phyloP scores from a whole-genome alignment of 352 stramenopile species.

The Phytophthora kernoviae region DNA sequence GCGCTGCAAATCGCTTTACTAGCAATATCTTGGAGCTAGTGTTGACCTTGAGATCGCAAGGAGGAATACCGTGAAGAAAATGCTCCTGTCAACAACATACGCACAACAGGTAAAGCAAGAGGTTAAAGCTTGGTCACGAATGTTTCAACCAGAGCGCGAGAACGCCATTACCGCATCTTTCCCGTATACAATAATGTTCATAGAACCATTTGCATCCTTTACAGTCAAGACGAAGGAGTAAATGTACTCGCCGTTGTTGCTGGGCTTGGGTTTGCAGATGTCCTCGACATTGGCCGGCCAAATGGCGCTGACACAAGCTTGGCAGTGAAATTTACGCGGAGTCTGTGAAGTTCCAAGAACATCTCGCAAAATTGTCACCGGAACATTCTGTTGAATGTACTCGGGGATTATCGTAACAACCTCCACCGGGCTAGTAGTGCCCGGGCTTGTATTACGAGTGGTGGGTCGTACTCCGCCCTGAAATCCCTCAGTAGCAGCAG shows the following conservation, averaged over 20 bases:
- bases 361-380: constrained; percentile 42
- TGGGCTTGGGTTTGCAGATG: constrained; percentile 50
- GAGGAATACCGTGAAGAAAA: constrained; percentile 73
- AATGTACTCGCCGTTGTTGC: constrained; percentile 34
- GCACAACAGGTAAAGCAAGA: constrained; percentile 1
- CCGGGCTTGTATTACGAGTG: background rate
- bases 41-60: constrained; percentile 60
- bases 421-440: constrained; percentile 2
- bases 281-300: constrained; percentile 58
- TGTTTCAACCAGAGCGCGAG: no score
- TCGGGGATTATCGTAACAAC: constrained; percentile 46
- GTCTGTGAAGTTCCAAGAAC: constrained; percentile 36
- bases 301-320: constrained; percentile 43
- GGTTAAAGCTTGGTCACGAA: background rate
- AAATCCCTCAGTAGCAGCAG: background rate
- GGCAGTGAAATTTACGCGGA: constrained; percentile 73
- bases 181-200: constrained; percentile 75
- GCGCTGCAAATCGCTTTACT: constrained; percentile 48
- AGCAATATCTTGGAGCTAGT: constrained; percentile 58
- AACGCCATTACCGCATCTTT: constrained; percentile 59
- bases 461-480: background rate
- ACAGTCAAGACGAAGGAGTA: constrained; percentile 76
- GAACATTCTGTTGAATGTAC: constrained; percentile 52
- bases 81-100: constrained; percentile 45
- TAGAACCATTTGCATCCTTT: constrained; percentile 45